phyloP scores from a whole-genome alignment of 2,329 filamentous ascomycete genomes.

The Myriosclerotinia duriaeana region DNA sequence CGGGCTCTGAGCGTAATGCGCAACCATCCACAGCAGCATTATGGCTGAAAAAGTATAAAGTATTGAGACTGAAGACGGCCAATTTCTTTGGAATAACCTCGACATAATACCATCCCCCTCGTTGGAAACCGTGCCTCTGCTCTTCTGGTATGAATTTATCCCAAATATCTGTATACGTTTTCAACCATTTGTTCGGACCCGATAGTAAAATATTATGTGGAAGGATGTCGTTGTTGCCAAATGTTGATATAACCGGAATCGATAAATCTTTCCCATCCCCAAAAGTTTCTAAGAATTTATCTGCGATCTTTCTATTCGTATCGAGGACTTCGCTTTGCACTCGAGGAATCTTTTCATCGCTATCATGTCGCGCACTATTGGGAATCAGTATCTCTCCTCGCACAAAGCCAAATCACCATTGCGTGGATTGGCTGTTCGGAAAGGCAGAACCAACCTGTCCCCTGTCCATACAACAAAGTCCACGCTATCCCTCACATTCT shows the following conservation, averaged over 20 bases:
- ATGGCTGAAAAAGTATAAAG: constrained; percentile 90
- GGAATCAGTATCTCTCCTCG: constrained; percentile 9
- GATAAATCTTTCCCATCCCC: constrained; percentile 56
- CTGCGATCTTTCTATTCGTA: constrained; percentile 72
- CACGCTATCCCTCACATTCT: constrained; percentile 72
- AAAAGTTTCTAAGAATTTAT: constrained; percentile 76
- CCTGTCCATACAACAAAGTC: constrained; percentile 95
- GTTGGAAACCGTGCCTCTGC: constrained; percentile 85
- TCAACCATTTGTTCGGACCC: constrained; percentile 86
- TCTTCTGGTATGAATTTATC: constrained; percentile 83
- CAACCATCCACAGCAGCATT: constrained; percentile 96
- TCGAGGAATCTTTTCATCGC: constrained; percentile 77
- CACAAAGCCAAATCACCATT: constrained; percentile 16
- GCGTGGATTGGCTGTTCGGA: constrained; percentile 38
- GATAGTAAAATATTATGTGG: constrained; percentile 90
- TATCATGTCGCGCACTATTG: constrained; percentile 66
- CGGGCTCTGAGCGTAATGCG: constrained; percentile 72
- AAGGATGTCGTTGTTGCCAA: constrained; percentile 97
- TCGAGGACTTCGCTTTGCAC: constrained; percentile 71
- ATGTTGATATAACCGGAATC: constrained; percentile 82
- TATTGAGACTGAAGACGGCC: constrained; percentile 92
- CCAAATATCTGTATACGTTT: constrained; percentile 77
- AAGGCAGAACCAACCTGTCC: constrained; percentile 58
- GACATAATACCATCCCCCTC: constrained; percentile 91
- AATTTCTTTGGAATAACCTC: constrained; percentile 86